A percentile compares a stretch with the other conserved stretches of the same genome.
phyloP scores from a whole-genome alignment of 2,329 filamentous ascomycete species.

The Seiridium unicorne region DNA sequence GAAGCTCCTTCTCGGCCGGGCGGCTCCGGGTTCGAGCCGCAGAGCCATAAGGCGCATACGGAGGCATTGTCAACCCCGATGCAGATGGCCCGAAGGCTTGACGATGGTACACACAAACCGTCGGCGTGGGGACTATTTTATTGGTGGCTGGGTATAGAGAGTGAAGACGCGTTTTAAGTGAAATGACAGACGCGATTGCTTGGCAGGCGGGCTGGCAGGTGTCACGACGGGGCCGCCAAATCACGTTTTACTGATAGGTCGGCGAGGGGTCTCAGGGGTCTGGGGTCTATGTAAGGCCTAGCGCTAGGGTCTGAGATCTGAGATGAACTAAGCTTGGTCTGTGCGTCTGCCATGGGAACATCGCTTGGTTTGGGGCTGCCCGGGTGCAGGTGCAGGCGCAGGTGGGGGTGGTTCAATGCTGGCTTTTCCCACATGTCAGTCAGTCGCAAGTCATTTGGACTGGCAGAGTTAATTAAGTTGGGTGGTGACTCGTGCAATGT shows the following conservation, averaged over 20 bases:
- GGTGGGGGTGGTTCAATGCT: background rate
- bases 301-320: too few species aligned
- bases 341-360: too few species aligned
- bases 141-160: too few species aligned
- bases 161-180: conserved; percentile 1
- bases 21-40: background rate
- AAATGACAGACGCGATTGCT: background rate
- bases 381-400: background rate
- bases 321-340: too few species aligned
- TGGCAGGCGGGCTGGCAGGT: background rate
- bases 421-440: background rate
- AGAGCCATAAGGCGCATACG: background rate
- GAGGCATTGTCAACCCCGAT: background rate
- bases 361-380: too few species aligned
- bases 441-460: background rate
- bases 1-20: background rate
- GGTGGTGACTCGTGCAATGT: too few species aligned
- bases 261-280: background rate
- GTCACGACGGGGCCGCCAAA: conserved; percentile 1
- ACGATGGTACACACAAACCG: background rate
- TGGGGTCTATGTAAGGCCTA: too few species aligned
- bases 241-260: conserved; percentile 1
- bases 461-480: background rate
- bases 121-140: too few species aligned
- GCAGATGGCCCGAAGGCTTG: background rate